Base-by-base conservation (phyloP, 768 basidiomycete species). In the Postia placenta region DNA sequence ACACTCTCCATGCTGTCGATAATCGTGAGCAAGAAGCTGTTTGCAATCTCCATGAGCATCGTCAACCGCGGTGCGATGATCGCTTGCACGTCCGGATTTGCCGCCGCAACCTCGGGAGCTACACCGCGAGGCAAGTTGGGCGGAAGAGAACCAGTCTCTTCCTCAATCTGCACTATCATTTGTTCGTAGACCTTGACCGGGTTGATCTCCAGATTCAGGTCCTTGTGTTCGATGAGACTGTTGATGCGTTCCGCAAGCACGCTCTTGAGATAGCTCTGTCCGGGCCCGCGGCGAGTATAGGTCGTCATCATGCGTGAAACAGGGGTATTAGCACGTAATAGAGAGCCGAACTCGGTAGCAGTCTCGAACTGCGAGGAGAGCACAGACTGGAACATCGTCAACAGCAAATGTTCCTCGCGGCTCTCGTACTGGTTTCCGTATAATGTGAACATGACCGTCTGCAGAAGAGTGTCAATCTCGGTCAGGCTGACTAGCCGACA, bases 261-360 rank as follows among this genome's bases (percentile, higher is more conserved):
- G 54, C 87, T 86, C 75, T 99, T 99, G 56, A 99, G 82, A 67
- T 98, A 99, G 60, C 92, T 93, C 68, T 98, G 96, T 49, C 96
- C 96, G 1, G 96, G 96, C 50, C 96, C 96, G 48, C 96, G 87
- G 52, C 96, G 89, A 46, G 96, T 98, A 69, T 99, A 99, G 17
- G 96, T 98, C 39, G 96, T 99, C 96, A 99, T 99, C 96, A 99
- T 99, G 33, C 96, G 86, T 42, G 93, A 97, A 20, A 99, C 96
- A 41, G 96, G 96, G 43, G 96, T 99, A 69, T 99, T 99, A 51
- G 96, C 96, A 47, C 96, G 90, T 24, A 99, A 81, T 11, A 99
- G 78, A 4, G 95, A 98, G n/a, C 95, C 94, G 58, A 99, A 98
- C 67, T 99, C 96, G 47, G 93, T 95, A 14, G 96, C 93, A 2